Conservation (phyloP, 306 rosid genomes). For the Mucuna pruriens region DNA sequence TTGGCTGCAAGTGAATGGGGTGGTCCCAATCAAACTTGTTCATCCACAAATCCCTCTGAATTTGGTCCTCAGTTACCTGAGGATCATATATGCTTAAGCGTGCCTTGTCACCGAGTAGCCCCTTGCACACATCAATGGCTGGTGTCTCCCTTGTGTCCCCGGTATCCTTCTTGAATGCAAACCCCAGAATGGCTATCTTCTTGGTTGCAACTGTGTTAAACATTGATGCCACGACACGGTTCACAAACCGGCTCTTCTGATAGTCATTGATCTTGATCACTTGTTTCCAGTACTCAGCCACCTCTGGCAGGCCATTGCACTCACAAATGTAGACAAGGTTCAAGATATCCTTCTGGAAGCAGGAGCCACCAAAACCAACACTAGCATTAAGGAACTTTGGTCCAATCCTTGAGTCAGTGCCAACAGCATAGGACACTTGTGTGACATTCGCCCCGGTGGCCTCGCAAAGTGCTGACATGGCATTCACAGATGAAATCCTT, state of each 20-base stretch:
- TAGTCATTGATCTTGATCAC: slow-evolving; percentile 94
- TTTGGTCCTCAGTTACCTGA: slow-evolving; percentile 84
- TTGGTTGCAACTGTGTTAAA: slow-evolving; percentile 87
- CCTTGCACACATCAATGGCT: slow-evolving; percentile 93
- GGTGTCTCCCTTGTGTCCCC: slow-evolving; percentile 96
- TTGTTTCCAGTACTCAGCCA: slow-evolving; percentile 98
- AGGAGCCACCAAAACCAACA: slow-evolving; percentile 97
- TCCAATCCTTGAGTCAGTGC: slow-evolving; percentile 91
- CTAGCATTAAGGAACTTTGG: slow-evolving; percentile 90
- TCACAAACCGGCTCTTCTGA: slow-evolving; percentile 90
- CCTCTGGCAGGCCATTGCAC: slow-evolving; percentile 97
- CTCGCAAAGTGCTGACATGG: slow-evolving; percentile 98
- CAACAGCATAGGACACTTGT: slow-evolving; percentile 85
- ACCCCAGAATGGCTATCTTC: slow-evolving; percentile 85
- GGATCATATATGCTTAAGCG: slow-evolving; percentile 85
- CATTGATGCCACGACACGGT: slow-evolving; percentile 91
- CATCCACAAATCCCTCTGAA: slow-evolving; percentile 82
- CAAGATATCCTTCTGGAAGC: slow-evolving; percentile 94
- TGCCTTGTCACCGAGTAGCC: slow-evolving; percentile 82
- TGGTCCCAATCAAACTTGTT: slow-evolving; percentile 97
- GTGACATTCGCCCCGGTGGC: slow-evolving; percentile 85
- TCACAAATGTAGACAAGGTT: slow-evolving; percentile 93
- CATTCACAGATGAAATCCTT: slow-evolving; percentile 90
- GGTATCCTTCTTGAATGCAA: slow-evolving; percentile 94
- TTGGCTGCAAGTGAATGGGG: slow-evolving; percentile 83